These are phyloP conservation scores for Akebia trifoliata DNA, from an alignment of 164 flowering plant species.

Conservation along the genomic window DNA sequence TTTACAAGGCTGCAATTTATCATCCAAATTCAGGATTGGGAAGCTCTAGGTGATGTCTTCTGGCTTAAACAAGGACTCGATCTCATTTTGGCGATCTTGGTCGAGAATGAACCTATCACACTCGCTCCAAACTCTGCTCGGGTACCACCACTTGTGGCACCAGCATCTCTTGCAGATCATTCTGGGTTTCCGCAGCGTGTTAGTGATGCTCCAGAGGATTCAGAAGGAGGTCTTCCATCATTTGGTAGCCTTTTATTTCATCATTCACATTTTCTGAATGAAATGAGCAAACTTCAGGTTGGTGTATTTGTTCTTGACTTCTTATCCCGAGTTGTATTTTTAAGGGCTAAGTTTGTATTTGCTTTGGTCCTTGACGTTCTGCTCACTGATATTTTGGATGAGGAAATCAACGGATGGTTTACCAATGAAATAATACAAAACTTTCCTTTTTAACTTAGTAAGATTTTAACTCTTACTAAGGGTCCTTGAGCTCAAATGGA, in stretches of 20 bases:
- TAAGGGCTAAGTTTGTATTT: background rate
- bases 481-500: too few relatives aligned
- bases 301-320: background rate
- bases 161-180: constrained; percentile 45
- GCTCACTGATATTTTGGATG: background rate
- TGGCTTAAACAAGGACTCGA: constrained; percentile 99
- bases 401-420: background rate
- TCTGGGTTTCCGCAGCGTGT: constrained; percentile 51
- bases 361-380: background rate
- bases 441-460: too few relatives aligned
- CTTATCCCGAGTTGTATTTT: background rate
- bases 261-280: constrained; percentile 73
- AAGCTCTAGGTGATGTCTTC: constrained; percentile 92
- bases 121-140: constrained; percentile 95
- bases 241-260: constrained; percentile 65
- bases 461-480: too few relatives aligned
- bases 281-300: constrained; percentile 91
- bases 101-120: constrained; percentile 80
- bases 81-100: constrained; percentile 85
- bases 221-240: constrained; percentile 66
- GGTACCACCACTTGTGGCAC: constrained; percentile 54
- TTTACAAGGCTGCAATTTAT: constrained; percentile 85
- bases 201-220: constrained; percentile 47
- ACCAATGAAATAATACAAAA: background rate
- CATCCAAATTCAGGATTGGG: constrained; percentile 97